A percentile compares a stretch with the other conserved stretches of the same genome.
Conservation (phyloP, 169 alveolate species). For the Plasmodium malariae region DNA sequence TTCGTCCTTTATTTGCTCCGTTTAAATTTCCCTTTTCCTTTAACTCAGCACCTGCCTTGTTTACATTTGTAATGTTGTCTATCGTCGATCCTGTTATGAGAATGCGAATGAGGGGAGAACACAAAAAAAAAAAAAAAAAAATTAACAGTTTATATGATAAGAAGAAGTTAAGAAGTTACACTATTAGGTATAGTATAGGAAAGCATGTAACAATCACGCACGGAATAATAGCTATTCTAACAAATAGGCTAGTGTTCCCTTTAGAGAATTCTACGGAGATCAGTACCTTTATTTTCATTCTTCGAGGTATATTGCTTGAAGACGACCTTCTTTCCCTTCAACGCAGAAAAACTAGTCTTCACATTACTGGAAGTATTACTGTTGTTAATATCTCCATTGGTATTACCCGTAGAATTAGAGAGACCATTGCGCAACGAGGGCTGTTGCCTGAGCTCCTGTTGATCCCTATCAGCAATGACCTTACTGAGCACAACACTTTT, state of each 20-base stretch:
- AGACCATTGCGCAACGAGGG: no score
- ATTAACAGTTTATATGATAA: no score
- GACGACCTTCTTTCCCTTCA: slow-evolving; percentile 39
- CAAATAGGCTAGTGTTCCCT: no score
- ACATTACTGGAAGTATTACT: no score
- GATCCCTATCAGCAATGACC: not conserved
- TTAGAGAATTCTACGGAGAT: not conserved
- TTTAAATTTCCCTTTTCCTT: not conserved
- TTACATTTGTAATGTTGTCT: not conserved
- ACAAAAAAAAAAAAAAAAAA: no score
- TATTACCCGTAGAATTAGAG: no score
- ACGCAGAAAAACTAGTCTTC: not conserved
- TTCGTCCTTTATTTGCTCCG: not conserved
- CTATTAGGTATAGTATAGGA: no score
- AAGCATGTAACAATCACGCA: not conserved
- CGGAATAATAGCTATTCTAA: no score
- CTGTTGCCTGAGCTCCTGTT: not conserved
- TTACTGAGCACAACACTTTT: slow-evolving; percentile 12
- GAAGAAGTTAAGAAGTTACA: no score
- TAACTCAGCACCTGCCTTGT: not conserved
- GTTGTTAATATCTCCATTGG: no score
- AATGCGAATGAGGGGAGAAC: not conserved
- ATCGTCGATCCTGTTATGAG: not conserved
- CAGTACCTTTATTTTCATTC: slow-evolving; percentile 10
- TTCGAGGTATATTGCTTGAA: slow-evolving; percentile 54